Percentiles rank a stretch among this genome's conserved stretches.
Evolutionary conservation across 192 early-diverging fungal species (phyloP).

Genomic region (Umbelopsis isabellina): DNA sequence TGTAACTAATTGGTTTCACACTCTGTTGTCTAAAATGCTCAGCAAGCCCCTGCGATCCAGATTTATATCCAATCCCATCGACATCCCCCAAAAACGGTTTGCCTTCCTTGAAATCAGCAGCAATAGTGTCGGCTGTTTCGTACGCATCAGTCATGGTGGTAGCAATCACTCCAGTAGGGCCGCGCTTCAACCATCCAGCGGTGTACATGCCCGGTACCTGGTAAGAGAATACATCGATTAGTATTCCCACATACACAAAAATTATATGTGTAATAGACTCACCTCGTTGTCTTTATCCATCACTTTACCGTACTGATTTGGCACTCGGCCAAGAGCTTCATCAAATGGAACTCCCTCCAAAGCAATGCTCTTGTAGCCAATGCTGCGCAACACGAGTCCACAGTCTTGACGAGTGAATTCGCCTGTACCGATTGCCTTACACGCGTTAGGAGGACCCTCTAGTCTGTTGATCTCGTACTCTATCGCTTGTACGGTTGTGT

Average conservation of each 20-base stretch:
- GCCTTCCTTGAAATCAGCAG: constrained; percentile 58
- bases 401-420: constrained; percentile 57
- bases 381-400: constrained; percentile 78
- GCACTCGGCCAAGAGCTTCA: constrained; percentile 60
- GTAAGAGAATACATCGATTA: no score
- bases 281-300: constrained; percentile 24
- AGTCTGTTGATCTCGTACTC: constrained; percentile 70
- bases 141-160: constrained; percentile 93
- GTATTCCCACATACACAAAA: not conserved
- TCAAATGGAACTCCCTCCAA: constrained; percentile 83
- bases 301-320: constrained; percentile 78
- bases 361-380: constrained; percentile 84
- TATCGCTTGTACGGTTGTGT: constrained; percentile 39
- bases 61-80: constrained; percentile 17
- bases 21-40: constrained; percentile 39
- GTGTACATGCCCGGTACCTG: constrained; percentile 80
- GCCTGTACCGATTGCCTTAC: constrained; percentile 62
- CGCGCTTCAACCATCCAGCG: constrained; percentile 94
- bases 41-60: constrained; percentile 35
- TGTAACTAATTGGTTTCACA: constrained; percentile 60
- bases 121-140: constrained; percentile 82
- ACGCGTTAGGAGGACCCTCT: constrained; percentile 58
- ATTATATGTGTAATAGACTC: not conserved
- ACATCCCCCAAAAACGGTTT: constrained; percentile 43
- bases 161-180: constrained; percentile 92